phyloP scores from a whole-genome alignment of 1,284 basidiomycete species.

The Trametes polyzona region DNA sequence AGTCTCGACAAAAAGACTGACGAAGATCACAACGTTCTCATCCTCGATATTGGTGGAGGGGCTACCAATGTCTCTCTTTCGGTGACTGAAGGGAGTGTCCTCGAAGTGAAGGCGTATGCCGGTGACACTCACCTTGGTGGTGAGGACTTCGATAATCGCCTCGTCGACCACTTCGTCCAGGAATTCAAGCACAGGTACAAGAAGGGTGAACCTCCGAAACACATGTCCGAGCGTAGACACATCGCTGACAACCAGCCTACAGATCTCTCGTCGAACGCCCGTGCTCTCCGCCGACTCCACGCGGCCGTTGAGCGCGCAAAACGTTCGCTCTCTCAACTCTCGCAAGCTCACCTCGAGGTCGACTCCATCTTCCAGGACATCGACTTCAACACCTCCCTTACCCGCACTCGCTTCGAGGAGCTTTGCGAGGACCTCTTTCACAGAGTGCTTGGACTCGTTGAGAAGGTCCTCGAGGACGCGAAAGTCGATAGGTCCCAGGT shows the following conservation, averaged over 20 bases:
- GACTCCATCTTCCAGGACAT: slow-evolving; percentile 98
- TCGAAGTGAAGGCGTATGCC: slow-evolving; percentile 98
- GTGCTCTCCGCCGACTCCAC: slow-evolving; percentile 96
- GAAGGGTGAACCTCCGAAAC: slow-evolving; percentile 71
- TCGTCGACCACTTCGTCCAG: slow-evolving; percentile 97
- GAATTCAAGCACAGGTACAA: slow-evolving; percentile 99
- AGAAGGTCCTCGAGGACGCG: slow-evolving; percentile 97
- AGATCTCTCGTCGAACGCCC: slow-evolving; percentile 91
- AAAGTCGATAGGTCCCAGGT: slow-evolving; percentile 97
- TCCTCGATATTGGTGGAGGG: slow-evolving; percentile 99
- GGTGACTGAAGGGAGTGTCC: slow-evolving; percentile 98
- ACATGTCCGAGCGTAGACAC: neutral
- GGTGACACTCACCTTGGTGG: slow-evolving; percentile 99
- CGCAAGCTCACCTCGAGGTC: slow-evolving; percentile 97
- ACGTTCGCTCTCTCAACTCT: slow-evolving; percentile 95
- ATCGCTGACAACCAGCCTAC: slow-evolving; percentile 27
- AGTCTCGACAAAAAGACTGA: slow-evolving; percentile 89
- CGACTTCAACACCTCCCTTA: slow-evolving; percentile 98
- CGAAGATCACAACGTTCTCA: slow-evolving; percentile 91
- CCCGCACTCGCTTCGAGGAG: slow-evolving; percentile 99
- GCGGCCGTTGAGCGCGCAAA: slow-evolving; percentile 99
- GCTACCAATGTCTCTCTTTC: slow-evolving; percentile 99
- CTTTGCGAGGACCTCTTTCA: slow-evolving; percentile 98
- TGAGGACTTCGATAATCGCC: slow-evolving; percentile 98
- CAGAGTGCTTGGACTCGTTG: slow-evolving; percentile 94